These are phyloP conservation scores for Sclerotinia minor DNA, from an alignment of 2,329 filamentous ascomycete genomes.

Conservation along the genomic window DNA sequence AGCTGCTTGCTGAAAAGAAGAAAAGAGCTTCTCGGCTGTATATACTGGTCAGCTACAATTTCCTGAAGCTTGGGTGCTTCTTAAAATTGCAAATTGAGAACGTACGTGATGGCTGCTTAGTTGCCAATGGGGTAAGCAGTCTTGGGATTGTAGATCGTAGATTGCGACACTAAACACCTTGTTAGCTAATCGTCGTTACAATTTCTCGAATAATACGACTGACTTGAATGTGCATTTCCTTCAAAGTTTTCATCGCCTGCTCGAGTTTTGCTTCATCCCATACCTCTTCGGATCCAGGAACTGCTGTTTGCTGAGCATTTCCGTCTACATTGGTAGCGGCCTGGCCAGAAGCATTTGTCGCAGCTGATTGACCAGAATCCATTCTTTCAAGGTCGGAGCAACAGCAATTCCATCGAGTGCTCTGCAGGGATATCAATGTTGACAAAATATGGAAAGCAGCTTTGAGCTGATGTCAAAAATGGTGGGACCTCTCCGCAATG, in stretches of 20 bases:
- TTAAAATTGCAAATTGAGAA: conserved; percentile 22
- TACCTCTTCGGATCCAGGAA: conserved; percentile 28
- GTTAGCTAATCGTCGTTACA: conserved; percentile 2
- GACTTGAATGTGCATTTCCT: conserved; percentile 44
- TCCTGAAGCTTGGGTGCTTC: neutral
- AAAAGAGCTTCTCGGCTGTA: conserved; percentile 53
- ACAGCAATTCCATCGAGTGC: conserved; percentile 4
- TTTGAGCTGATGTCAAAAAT: conserved; percentile 13
- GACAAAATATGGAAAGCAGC: conserved; percentile 14
- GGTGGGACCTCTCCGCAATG: conserved; percentile 17
- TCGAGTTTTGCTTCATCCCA: conserved; percentile 42
- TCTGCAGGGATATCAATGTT: neutral
- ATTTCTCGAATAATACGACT: conserved; percentile 2
- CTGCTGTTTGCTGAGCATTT: conserved; percentile 8
- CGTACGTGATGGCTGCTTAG: conserved; percentile 54
- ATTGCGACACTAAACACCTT: conserved; percentile 47
- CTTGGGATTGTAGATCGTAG: conserved; percentile 52
- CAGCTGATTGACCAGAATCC: conserved; percentile 14
- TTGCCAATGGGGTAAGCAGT: conserved; percentile 53
- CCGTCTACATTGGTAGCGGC: conserved; percentile 1
- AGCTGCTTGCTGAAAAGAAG: conserved; percentile 51
- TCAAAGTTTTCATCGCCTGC: conserved; percentile 39
- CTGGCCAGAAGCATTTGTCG: neutral
- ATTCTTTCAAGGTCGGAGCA: conserved; percentile 15
- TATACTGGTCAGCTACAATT: conserved; percentile 5